Base-by-base conservation (phyloP, 192 early-diverging fungal genomes). In the Gigaspora rosea region DNA sequence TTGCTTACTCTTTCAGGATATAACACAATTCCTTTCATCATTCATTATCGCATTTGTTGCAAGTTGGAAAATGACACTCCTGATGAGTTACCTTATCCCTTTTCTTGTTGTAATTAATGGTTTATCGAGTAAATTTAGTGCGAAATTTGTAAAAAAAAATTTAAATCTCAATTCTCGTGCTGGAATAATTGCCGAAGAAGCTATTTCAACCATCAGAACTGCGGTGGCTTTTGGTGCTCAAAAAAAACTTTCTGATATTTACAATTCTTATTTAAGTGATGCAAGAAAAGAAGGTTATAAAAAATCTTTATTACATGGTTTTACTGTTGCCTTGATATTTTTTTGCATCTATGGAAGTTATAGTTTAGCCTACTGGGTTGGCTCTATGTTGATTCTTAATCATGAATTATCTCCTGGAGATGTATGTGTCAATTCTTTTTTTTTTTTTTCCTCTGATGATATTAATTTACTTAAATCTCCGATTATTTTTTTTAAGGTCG, bases 311-410 rank as follows among this genome's bases (percentile, higher is more conserved):
- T 32, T 83, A 92, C 79, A 94, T 92, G 3, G 76, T 81, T 16
- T 88, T 95, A 71, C 89, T 92, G 84, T 83, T n/a, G n/a, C n/a
- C n/a, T n/a, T 90, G 36, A 80, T 90, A 59, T 80, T 96, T 47
- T 96, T 93, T 75, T 76, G 78, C 51, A 84, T 90, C 4, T 95
- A 95, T 75, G 87, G 86, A 8, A n/a, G n/a, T n/a, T n/a, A n/a
- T n/a, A n/a, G n/a, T n/a, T n/a, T n/a, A n/a, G n/a, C n/a, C n/a
- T n/a, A n/a, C n/a, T n/a, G n/a, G n/a, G n/a, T n/a, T n/a, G n/a
- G n/a, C n/a, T n/a, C n/a, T n/a, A n/a, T n/a, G n/a, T n/a, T n/a
- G n/a, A n/a, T n/a, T n/a, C n/a, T n/a, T n/a, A n/a, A n/a, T n/a
- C n/a, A n/a, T n/a, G n/a, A n/a, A n/a, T n/a, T n/a, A n/a, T n/a